Evolutionary conservation across 345 rosid genomes (phyloP).

Genomic region (Bruguiera sexangula): DNA sequence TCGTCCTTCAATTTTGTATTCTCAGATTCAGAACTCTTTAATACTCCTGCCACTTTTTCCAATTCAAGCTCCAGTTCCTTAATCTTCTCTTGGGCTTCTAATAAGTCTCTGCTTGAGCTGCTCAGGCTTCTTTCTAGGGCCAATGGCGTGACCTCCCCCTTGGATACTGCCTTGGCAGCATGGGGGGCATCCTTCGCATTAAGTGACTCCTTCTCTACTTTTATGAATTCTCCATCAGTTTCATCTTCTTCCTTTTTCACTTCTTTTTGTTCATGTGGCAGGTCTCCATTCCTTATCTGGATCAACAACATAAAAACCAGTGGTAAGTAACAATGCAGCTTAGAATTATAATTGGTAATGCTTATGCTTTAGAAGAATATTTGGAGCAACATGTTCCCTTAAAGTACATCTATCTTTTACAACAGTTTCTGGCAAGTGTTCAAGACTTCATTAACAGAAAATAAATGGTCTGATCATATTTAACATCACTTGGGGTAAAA

Average conservation of each 20-base stretch:
- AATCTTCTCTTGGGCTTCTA: slow-evolving; percentile 78
- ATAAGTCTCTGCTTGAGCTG: slow-evolving; percentile 60
- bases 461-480: too few species aligned
- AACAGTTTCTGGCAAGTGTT: too few species aligned
- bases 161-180: slow-evolving; percentile 22
- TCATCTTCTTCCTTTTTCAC: slow-evolving; percentile 81
- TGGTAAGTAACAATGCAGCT: background rate
- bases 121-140: slow-evolving; percentile 46
- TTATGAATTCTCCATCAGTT: slow-evolving; percentile 79
- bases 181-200: slow-evolving; percentile 54
- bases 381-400: too few species aligned
- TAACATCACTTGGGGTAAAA: too few species aligned
- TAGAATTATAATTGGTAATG: too few species aligned
- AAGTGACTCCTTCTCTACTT: slow-evolving; percentile 79
- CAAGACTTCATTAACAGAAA: too few species aligned
- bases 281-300: slow-evolving; percentile 54
- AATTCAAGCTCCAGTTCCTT: slow-evolving; percentile 75
- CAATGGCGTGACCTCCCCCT: slow-evolving; percentile 27
- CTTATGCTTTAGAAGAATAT: too few species aligned
- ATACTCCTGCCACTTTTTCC: slow-evolving; percentile 60
- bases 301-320: background rate
- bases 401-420: too few species aligned
- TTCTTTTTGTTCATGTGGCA: slow-evolving; percentile 38
- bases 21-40: slow-evolving; percentile 69
- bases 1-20: slow-evolving; percentile 55